Conservation (phyloP, 2,329 filamentous ascomycete species). For the Apiospora saccharicola region DNA sequence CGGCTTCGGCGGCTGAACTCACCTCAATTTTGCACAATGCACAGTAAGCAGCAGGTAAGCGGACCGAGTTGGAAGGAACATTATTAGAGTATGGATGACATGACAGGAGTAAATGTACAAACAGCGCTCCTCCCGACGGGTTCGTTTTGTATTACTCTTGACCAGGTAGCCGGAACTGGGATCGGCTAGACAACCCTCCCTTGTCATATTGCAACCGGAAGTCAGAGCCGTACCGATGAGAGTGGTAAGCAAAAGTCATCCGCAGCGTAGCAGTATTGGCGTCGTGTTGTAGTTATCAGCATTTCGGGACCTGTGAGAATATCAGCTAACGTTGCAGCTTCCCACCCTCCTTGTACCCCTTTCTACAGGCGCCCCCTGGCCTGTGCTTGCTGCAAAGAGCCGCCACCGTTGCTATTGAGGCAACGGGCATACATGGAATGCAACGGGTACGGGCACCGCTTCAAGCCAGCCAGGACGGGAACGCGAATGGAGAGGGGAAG, state of each 20-base stretch:
- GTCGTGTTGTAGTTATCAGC: background rate
- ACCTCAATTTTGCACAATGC: constrained; percentile 9
- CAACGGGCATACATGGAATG: background rate
- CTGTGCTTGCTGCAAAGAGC: constrained; percentile 17
- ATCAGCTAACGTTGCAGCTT: constrained; percentile 7
- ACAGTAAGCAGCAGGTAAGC: constrained; percentile 11
- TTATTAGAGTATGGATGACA: background rate
- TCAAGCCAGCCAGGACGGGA: background rate
- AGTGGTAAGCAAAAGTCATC: background rate
- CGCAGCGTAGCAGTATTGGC: background rate
- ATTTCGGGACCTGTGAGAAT: background rate
- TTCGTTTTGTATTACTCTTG: no score
- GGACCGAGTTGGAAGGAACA: background rate
- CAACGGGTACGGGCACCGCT: background rate
- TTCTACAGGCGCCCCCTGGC: background rate
- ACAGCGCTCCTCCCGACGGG: background rate
- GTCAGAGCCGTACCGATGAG: background rate
- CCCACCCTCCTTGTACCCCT: background rate
- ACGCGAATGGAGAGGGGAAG: background rate
- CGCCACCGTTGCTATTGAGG: constrained; percentile 1
- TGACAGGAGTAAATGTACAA: background rate
- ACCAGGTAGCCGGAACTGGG: constrained; percentile 13
- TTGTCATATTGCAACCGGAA: constrained; percentile 2
- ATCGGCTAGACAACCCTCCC: background rate
- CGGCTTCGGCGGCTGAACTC: background rate